These are phyloP conservation scores for Rhinocladiella similis DNA, from an alignment of 2,329 filamentous ascomycete genomes.

Conservation along the genomic window DNA sequence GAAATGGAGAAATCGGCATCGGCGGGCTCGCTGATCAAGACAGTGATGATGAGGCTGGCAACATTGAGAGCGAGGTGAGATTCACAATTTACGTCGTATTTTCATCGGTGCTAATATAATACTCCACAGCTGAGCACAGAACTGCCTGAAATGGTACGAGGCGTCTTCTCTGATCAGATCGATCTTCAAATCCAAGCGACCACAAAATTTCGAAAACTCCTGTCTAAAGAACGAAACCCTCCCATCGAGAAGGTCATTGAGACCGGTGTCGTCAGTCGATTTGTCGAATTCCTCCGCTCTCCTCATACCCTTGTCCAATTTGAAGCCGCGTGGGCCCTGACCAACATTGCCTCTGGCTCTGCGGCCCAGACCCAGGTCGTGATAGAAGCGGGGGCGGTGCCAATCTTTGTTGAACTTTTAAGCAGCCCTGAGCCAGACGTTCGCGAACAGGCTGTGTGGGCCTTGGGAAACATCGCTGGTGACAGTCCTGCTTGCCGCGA, in stretches of 20 bases:
- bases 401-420: slow-evolving; percentile 96
- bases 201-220: slow-evolving; percentile 95
- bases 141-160: slow-evolving; percentile 95
- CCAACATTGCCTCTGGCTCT: slow-evolving; percentile 97
- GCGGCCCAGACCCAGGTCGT: slow-evolving; percentile 98
- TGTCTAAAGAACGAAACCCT: slow-evolving; percentile 98
- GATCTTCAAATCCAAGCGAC: slow-evolving; percentile 96
- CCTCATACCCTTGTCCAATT: slow-evolving; percentile 98
- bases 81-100: slow-evolving; percentile 54
- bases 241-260: slow-evolving; percentile 99
- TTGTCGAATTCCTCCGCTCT: slow-evolving; percentile 96
- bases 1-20: slow-evolving; percentile 62
- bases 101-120: slow-evolving; percentile 6
- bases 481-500: slow-evolving; percentile 97
- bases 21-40: slow-evolving; percentile 79
- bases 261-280: slow-evolving; percentile 94
- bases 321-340: slow-evolving; percentile 97
- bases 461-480: slow-evolving; percentile 96
- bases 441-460: slow-evolving; percentile 97
- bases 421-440: slow-evolving; percentile 97
- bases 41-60: slow-evolving; percentile 90
- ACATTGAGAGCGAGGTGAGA: slow-evolving; percentile 95
- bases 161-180: slow-evolving; percentile 98
- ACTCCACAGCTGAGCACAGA: slow-evolving; percentile 82
- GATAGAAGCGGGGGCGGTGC: slow-evolving; percentile 95